Percentiles rank a stretch among this genome's conserved stretches.
phyloP scores from a whole-genome alignment of 106 monocot species.

The Dendrobium nobile region DNA sequence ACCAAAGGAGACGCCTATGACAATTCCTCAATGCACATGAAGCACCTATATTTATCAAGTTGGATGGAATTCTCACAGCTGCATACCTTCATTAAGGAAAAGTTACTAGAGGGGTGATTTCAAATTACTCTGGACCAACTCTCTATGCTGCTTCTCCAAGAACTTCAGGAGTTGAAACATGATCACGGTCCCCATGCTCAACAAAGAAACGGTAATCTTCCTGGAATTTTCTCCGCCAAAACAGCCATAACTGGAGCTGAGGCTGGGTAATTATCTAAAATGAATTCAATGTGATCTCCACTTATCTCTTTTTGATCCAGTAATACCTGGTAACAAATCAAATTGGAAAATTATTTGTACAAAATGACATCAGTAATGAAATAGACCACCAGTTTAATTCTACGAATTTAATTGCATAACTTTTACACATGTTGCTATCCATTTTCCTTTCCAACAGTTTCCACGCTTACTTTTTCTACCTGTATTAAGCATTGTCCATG shows the following conservation, averaged over 20 bases:
- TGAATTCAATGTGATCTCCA: slow-evolving; percentile 73
- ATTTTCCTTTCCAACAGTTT: no score
- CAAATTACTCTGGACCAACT: neutral
- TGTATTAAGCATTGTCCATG: no score
- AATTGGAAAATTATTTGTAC: neutral
- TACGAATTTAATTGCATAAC: no score
- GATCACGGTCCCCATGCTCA: slow-evolving; percentile 10
- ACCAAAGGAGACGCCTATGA: neutral
- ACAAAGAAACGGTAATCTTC: slow-evolving; percentile 52
- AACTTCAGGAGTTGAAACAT: slow-evolving; percentile 4
- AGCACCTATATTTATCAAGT: neutral
- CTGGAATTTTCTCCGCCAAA: slow-evolving; percentile 70
- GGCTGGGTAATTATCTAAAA: slow-evolving; percentile 61
- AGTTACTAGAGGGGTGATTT: neutral
- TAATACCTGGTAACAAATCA: slow-evolving; percentile 42
- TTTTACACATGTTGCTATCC: no score
- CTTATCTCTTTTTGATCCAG: slow-evolving; percentile 69
- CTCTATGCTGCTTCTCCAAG: slow-evolving; percentile 4
- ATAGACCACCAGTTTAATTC: neutral
- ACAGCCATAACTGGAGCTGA: slow-evolving; percentile 42
- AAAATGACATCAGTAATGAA: neutral
- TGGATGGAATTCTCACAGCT: neutral
- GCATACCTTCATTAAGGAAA: neutral
- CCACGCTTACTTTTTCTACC: no score
- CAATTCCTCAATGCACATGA: neutral